A percentile compares a stretch with the other conserved stretches of the same genome.
These are phyloP conservation scores for Aspergillus viridinutans DNA, from an alignment of 2,329 filamentous ascomycete species.

Conservation along the genomic window DNA sequence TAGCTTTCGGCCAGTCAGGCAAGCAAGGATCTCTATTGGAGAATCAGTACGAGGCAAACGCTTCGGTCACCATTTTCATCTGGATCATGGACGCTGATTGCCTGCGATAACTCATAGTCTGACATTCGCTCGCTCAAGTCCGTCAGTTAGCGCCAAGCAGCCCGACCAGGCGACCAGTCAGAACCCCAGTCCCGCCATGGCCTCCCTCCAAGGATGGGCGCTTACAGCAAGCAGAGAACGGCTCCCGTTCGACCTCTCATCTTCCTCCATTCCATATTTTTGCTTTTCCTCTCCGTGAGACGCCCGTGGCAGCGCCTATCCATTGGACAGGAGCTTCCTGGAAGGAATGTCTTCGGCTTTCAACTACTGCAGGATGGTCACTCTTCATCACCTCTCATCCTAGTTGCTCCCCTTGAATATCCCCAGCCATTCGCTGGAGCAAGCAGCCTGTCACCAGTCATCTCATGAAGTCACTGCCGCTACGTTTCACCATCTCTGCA, in stretches of 20 bases:
- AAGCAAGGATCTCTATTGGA: neutral
- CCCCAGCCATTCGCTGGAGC: slow-evolving; percentile 3
- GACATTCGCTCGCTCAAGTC: neutral
- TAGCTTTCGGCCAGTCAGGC: neutral
- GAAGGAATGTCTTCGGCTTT: slow-evolving; percentile 2
- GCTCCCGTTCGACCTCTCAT: slow-evolving; percentile 2
- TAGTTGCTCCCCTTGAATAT: neutral
- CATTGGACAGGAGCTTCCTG: slow-evolving; percentile 3
- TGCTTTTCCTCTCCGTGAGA: neutral
- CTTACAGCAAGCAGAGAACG: neutral
- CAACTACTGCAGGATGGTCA: slow-evolving; percentile 18
- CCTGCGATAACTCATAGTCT: neutral
- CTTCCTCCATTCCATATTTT: neutral
- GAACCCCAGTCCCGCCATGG: neutral
- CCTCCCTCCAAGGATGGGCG: neutral
- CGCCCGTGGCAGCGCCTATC: neutral
- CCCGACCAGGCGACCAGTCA: neutral
- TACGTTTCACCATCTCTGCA: slow-evolving; percentile 17
- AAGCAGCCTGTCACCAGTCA: slow-evolving; percentile 2
- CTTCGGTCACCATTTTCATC: neutral
- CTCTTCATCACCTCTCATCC: slow-evolving; percentile 13
- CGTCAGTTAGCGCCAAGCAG: neutral
- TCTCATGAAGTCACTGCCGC: slow-evolving; percentile 1
- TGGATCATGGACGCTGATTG: neutral
- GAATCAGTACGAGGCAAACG: neutral